Percentiles rank a stretch among this genome's conserved stretches.
phyloP scores from a whole-genome alignment of 345 rosid genomes.

The Gossypium arboreum region DNA sequence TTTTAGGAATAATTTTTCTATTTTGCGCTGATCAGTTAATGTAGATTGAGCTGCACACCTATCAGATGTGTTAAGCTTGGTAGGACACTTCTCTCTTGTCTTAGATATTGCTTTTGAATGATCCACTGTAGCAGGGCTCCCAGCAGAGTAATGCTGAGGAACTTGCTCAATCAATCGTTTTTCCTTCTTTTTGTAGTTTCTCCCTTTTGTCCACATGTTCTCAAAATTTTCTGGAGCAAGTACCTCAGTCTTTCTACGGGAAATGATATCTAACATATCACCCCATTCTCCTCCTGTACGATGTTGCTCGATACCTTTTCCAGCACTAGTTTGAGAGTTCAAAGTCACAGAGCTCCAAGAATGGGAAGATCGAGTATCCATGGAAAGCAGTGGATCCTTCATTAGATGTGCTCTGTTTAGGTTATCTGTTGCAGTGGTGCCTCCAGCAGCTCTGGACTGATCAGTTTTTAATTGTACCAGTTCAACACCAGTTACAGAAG shows the following conservation, averaged over 20 bases:
- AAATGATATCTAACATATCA: slow-evolving; percentile 68
- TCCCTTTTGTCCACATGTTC: slow-evolving; percentile 97
- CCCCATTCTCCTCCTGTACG: slow-evolving; percentile 74
- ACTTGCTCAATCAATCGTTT: slow-evolving; percentile 33
- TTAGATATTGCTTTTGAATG: slow-evolving; percentile 23
- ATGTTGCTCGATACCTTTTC: slow-evolving; percentile 36
- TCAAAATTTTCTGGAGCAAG: slow-evolving; percentile 98
- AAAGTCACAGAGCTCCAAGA: slow-evolving; percentile 69
- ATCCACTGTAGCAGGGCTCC: slow-evolving; percentile 29
- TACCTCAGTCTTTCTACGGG: slow-evolving; percentile 76
- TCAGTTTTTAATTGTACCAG: slow-evolving; percentile 73
- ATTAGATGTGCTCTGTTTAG: slow-evolving; percentile 37
- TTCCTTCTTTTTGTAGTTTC: slow-evolving; percentile 63
- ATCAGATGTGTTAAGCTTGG: slow-evolving; percentile 25
- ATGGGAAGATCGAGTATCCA: slow-evolving; percentile 67
- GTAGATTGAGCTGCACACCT: slow-evolving; percentile 23
- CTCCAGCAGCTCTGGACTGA: slow-evolving; percentile 35
- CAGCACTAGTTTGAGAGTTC: slow-evolving; percentile 42
- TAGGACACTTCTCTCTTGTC: slow-evolving; percentile 29
- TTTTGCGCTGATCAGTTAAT: slow-evolving; percentile 15
- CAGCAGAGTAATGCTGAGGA: slow-evolving; percentile 30
- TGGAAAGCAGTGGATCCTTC: slow-evolving; percentile 91
- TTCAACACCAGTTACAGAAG: slow-evolving; percentile 85
- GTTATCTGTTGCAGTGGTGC: slow-evolving; percentile 35
- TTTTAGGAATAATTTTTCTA: slow-evolving; percentile 24